Percentiles rank a stretch among this genome's conserved stretches.
Evolutionary conservation across 2,329 filamentous ascomycete genomes (phyloP).

Genomic region (Xylaria sp.): DNA sequence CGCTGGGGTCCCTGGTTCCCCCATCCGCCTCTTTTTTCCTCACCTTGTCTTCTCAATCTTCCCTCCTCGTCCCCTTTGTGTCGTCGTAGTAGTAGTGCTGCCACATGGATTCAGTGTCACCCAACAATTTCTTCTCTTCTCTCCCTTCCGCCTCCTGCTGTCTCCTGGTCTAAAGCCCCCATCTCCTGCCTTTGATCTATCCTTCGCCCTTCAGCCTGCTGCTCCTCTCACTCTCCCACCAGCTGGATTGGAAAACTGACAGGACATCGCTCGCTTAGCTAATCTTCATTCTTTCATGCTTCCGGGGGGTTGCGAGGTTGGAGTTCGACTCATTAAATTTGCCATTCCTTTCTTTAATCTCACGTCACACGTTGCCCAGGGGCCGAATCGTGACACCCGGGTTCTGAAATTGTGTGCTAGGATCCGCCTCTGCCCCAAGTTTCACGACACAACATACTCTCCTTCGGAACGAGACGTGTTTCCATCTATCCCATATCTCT

Average conservation of each 20-base stretch:
- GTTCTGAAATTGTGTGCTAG: conserved; percentile 21
- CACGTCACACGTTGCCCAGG: conserved; percentile 11
- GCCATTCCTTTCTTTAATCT: not conserved
- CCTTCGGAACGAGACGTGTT: conserved; percentile 32
- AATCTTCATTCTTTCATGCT: conserved; percentile 1
- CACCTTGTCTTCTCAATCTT: conserved; percentile 1
- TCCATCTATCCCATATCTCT: conserved; percentile 28
- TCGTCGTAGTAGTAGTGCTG: conserved; percentile 12
- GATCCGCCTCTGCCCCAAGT: conserved; percentile 23
- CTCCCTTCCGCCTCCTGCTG: conserved; percentile 7
- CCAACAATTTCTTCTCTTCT: conserved; percentile 5
- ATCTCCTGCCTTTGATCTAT: conserved; percentile 8
- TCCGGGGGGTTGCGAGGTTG: conserved; percentile 7
- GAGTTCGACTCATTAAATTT: conserved; percentile 9
- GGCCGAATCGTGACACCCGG: conserved; percentile 15
- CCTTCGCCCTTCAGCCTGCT: conserved; percentile 3
- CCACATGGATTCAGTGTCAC: conserved; percentile 16
- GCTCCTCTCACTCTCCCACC: conserved; percentile 3
- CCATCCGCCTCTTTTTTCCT: conserved; percentile 9
- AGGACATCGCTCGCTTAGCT: conserved; percentile 3
- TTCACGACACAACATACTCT: conserved; percentile 36
- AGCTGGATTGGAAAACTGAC: conserved; percentile 10
- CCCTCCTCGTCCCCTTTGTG: conserved; percentile 7
- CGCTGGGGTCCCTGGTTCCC: conserved; percentile 10
- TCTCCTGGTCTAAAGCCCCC: conserved; percentile 5